Evolutionary conservation across 2,329 filamentous ascomycete genomes (phyloP), one percentile per base, ranked within the genome.

Genomic region (Trichoderma sp.): DNA sequence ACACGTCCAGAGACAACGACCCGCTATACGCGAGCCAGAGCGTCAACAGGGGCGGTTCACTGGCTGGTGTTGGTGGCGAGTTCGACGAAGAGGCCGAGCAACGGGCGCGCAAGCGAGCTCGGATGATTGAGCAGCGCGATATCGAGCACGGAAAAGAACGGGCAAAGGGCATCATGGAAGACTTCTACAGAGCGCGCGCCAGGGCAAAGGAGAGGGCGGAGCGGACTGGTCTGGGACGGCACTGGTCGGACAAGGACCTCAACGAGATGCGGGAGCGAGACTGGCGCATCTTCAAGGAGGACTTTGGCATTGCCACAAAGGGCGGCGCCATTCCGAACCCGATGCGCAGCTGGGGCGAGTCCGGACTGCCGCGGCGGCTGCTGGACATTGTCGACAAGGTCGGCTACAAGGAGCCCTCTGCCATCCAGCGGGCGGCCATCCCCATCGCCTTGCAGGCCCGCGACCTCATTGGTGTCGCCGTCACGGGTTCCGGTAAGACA

Each of bases 211-310:
- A 96, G 76, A 88, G 91, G 71, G 89, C 89, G 13, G 84, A 86
- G 70, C 87, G 91, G 71, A 93, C 90, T 72, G 90, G 90, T 39
- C 85, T 97, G 68, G 94, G 96, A 74, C 94, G 94, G 79, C 94
- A 97, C 80, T 99, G 96, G 96, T 94, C 92, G 67, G 93, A 97
- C 77, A 99, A 99, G 88, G 87, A 86, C 71, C 83, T 98, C 71
- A 89, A 92, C 16, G 92, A 97, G 75, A 99, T 99, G 96, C 92
- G 93, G 71, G 94, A 98, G 81, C 87, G 96, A 78, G 96, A 99
- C 80, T 99, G 96, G 96, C 92, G 96, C 77, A 98, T 99, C 75
- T 97, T 99, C 89, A 99, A 98, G 81, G 96, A 98, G 79, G 94
- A 99, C 80, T 98, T 97, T 82, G 96, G 96, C 74, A 99, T 99